phyloP scores from a whole-genome alignment of 768 basidiomycete genomes.

The Rubroboletus pulcherrimus region DNA sequence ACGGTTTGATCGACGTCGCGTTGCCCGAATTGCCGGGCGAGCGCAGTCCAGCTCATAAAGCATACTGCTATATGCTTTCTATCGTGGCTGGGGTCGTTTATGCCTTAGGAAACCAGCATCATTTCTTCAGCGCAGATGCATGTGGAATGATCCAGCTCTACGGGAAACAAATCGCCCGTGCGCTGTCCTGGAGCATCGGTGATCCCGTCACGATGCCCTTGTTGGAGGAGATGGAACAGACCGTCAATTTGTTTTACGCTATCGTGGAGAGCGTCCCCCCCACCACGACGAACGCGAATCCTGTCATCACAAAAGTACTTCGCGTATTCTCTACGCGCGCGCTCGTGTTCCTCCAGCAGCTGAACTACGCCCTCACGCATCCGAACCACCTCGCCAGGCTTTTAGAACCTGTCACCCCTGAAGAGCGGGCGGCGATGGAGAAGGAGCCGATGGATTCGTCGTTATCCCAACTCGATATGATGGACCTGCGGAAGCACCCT shows the following conservation, averaged over 20 bases:
- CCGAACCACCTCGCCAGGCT: conserved; percentile 83
- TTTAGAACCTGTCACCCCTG: conserved; percentile 73
- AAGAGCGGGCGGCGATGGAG: conserved; percentile 69
- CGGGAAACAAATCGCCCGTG: conserved; percentile 71
- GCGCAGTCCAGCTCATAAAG: conserved; percentile 72
- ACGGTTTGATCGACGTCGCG: conserved; percentile 64
- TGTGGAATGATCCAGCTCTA: conserved; percentile 84
- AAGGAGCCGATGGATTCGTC: conserved; percentile 45
- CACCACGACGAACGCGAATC: conserved; percentile 22
- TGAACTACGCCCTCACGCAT: conserved; percentile 89
- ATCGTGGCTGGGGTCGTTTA: conserved; percentile 71
- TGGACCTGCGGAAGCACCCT: conserved; percentile 67
- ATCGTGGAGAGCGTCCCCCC: conserved; percentile 49
- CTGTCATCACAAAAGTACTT: conserved; percentile 61
- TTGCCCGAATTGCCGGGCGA: conserved; percentile 70
- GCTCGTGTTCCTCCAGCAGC: conserved; percentile 73
- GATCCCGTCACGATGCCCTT: conserved; percentile 72
- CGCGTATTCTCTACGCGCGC: conserved; percentile 65
- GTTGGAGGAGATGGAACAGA: conserved; percentile 80
- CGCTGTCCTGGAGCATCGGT: conserved; percentile 79
- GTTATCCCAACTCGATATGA: conserved; percentile 39
- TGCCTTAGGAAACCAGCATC: conserved; percentile 59
- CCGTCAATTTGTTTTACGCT: conserved; percentile 72
- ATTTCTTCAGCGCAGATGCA: conserved; percentile 81
- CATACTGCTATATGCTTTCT: conserved; percentile 82